These are phyloP conservation scores for Saksenaea vasiformis DNA, from an alignment of 371 early-diverging fungal genomes.

Conservation along the genomic window DNA sequence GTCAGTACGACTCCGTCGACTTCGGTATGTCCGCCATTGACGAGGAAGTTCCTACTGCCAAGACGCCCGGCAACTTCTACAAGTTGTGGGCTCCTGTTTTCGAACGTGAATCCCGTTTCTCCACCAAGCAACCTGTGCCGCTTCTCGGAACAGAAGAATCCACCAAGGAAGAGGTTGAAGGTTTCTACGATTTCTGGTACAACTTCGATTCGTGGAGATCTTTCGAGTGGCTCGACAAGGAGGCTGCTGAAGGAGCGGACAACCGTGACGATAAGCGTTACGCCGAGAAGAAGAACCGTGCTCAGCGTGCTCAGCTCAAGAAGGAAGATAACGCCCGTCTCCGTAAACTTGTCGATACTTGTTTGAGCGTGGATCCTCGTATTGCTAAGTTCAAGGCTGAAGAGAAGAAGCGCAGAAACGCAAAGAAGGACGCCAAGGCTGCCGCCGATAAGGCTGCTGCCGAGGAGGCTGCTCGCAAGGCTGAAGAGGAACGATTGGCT, in stretches of 20 bases:
- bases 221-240: slow-evolving; percentile 98
- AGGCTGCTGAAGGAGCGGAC: slow-evolving; percentile 88
- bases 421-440: slow-evolving; percentile 88
- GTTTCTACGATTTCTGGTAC: slow-evolving; percentile 97
- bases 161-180: slow-evolving; percentile 82
- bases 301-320: slow-evolving; percentile 89
- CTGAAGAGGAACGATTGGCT: slow-evolving; percentile 50
- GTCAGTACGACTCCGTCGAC: slow-evolving; percentile 97
- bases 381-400: slow-evolving; percentile 88
- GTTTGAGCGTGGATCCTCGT: slow-evolving; percentile 87
- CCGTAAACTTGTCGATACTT: slow-evolving; percentile 83
- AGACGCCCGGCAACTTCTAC: slow-evolving; percentile 88
- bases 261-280: slow-evolving; percentile 96
- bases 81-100: slow-evolving; percentile 87
- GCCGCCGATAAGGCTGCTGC: slow-evolving; percentile 71
- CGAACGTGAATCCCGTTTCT: slow-evolving; percentile 91
- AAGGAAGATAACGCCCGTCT: slow-evolving; percentile 96
- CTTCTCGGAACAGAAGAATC: slow-evolving; percentile 80
- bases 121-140: slow-evolving; percentile 80
- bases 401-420: slow-evolving; percentile 86
- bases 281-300: slow-evolving; percentile 94
- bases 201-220: slow-evolving; percentile 97
- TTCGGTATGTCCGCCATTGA: slow-evolving; percentile 63
- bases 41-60: slow-evolving; percentile 65
- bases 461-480: slow-evolving; percentile 61